Evolutionary conservation across 2,329 filamentous ascomycete species (phyloP).

Genomic region (Berkeleyomyces rouxiae): DNA sequence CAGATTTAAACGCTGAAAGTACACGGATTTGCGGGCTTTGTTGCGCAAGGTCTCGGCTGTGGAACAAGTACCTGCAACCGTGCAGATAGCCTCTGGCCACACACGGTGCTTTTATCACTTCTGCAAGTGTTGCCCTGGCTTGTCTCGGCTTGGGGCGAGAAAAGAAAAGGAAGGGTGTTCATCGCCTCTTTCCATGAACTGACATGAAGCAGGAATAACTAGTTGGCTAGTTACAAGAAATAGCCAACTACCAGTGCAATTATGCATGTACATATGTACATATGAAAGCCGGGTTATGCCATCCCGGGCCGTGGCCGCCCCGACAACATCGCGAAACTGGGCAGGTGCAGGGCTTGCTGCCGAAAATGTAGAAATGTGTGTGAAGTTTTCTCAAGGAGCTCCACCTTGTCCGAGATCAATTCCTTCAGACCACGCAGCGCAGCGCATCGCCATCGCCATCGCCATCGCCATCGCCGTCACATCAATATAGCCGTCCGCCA

Average conservation of each 20-base stretch:
- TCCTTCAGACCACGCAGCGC: background rate
- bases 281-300: no score
- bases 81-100: background rate
- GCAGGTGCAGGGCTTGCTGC: no score
- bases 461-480: background rate
- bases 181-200: background rate
- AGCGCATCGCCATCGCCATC: background rate
- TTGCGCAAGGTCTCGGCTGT: no score
- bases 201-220: background rate
- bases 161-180: background rate
- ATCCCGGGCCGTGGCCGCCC: no score
- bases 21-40: no score
- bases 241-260: background rate
- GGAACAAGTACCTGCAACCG: background rate
- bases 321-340: no score
- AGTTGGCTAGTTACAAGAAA: background rate
- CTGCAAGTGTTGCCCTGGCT: background rate
- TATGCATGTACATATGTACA: no score
- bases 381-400: no score
- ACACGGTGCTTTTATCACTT: background rate
- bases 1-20: no score
- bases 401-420: background rate
- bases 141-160: background rate
- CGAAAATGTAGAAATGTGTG: no score
- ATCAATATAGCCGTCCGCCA: no score